These are phyloP conservation scores for Fomitopsis pinicola DNA, from an alignment of 1,284 basidiomycete genomes.

Conservation along the genomic window DNA sequence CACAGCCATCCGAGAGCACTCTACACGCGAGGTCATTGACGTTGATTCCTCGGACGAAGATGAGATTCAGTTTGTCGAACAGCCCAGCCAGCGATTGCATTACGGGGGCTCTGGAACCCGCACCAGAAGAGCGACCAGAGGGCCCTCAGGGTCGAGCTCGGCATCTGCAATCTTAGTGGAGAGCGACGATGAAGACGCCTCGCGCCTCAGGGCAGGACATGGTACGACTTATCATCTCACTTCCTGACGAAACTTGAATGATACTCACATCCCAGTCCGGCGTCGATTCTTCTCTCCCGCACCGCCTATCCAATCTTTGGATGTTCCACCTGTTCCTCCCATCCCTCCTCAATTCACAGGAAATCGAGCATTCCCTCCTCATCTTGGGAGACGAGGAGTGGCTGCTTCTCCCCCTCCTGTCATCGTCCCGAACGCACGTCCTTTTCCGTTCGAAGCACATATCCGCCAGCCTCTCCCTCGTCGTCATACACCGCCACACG, in stretches of 20 bases:
- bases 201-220: constrained; percentile 12
- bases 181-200: constrained; percentile 38
- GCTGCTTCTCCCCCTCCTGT: constrained; percentile 17
- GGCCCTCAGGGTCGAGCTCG: neutral
- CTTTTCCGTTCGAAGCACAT: constrained; percentile 41
- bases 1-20: neutral
- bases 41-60: constrained; percentile 30
- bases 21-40: constrained; percentile 26
- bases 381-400: constrained; percentile 9
- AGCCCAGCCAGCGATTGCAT: constrained; percentile 7
- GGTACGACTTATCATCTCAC: constrained; percentile 16
- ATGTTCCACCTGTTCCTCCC: constrained; percentile 31
- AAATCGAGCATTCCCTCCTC: constrained; percentile 17
- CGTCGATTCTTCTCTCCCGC: constrained; percentile 39
- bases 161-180: constrained; percentile 32
- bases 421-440: constrained; percentile 37
- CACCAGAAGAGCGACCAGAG: neutral
- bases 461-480: constrained; percentile 18
- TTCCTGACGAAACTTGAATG: neutral
- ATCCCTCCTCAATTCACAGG: constrained; percentile 31
- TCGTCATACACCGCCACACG: constrained; percentile 15
- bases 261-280: constrained; percentile 7
- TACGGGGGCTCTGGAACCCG: neutral
- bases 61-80: constrained; percentile 18
- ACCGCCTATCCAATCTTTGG: constrained; percentile 25